Conservation (phyloP, 2,329 filamentous ascomycete genomes). For the Ophiocordyceps robertsii region DNA sequence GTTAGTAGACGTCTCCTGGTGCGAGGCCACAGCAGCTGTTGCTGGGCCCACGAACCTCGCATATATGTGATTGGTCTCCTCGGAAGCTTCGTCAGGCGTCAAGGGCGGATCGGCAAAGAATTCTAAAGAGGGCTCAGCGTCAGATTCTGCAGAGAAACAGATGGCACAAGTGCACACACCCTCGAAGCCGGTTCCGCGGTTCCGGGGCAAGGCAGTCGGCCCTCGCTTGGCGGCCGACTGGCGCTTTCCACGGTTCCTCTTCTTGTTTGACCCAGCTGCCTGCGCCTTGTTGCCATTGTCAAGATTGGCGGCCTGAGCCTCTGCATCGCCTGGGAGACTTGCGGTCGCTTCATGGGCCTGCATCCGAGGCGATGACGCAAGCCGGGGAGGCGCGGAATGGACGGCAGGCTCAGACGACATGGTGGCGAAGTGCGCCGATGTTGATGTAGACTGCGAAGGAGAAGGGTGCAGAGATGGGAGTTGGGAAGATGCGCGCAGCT, state of each 20-base stretch:
- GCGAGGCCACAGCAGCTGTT: neutral
- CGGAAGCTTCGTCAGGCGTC: constrained; percentile 51
- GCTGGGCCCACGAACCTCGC: constrained; percentile 31
- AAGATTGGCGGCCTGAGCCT: neutral
- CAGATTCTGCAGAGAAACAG: neutral
- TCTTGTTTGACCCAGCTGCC: constrained; percentile 3
- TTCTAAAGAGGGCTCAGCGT: constrained; percentile 26
- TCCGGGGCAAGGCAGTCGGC: constrained; percentile 25
- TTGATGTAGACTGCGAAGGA: too few species aligned
- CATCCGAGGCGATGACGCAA: too few species aligned
- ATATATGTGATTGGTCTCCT: constrained; percentile 56
- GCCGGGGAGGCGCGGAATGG: too few species aligned
- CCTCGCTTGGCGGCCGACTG: constrained; percentile 14
- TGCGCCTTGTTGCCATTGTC: neutral
- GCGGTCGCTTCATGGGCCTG: too few species aligned
- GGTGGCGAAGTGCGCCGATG: too few species aligned
- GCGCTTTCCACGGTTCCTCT: constrained; percentile 7
- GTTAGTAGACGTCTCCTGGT: constrained; percentile 7
- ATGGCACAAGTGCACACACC: constrained; percentile 22
- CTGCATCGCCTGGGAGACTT: neutral
- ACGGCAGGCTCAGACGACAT: too few species aligned
- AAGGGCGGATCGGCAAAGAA: constrained; percentile 70
- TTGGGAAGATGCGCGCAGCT: too few species aligned
- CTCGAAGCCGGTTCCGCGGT: constrained; percentile 55
- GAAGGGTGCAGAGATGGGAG: too few species aligned